Evolutionary conservation across 257 asterid genomes (phyloP).

Genomic region (Solanum virginianum): DNA sequence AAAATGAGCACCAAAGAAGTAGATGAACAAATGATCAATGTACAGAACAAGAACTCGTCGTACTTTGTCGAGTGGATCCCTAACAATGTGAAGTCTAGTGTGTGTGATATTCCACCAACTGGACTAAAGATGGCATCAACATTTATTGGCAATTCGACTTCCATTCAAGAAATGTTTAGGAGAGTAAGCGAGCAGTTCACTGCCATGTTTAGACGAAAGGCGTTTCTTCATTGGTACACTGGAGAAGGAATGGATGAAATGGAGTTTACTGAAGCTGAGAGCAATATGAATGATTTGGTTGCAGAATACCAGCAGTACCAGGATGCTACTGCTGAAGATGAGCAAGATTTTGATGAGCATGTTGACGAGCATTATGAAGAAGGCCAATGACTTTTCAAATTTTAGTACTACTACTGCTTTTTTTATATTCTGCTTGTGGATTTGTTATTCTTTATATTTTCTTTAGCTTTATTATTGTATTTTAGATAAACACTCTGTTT

Average conservation of each 20-base stretch:
- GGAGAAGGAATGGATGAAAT: conserved; percentile 70
- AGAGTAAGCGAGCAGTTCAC: conserved; percentile 4
- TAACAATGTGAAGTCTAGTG: conserved; percentile 1
- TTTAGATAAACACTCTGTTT: neutral
- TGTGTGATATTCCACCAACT: neutral
- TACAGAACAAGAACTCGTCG: conserved; percentile 1
- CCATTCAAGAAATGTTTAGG: conserved; percentile 4
- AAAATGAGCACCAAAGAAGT: conserved; percentile 4
- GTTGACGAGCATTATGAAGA: conserved; percentile 32
- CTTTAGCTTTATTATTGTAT: neutral
- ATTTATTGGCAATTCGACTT: neutral
- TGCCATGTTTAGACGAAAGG: conserved; percentile 3
- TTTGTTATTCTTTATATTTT: neutral
- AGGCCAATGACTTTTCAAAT: conserved; percentile 4
- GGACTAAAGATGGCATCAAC: neutral
- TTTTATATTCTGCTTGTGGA: neutral
- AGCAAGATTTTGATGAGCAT: conserved; percentile 32
- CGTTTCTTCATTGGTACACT: conserved; percentile 23
- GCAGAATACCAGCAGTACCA: conserved; percentile 58
- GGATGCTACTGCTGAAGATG: conserved; percentile 49
- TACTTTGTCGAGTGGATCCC: conserved; percentile 4
- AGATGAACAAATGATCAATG: conserved; percentile 5
- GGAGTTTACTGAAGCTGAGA: conserved; percentile 63
- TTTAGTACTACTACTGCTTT: neutral
- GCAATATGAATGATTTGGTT: conserved; percentile 56